phyloP scores from a whole-genome alignment of 2,329 filamentous ascomycete genomes.

The Colletotrichum endophyticum region DNA sequence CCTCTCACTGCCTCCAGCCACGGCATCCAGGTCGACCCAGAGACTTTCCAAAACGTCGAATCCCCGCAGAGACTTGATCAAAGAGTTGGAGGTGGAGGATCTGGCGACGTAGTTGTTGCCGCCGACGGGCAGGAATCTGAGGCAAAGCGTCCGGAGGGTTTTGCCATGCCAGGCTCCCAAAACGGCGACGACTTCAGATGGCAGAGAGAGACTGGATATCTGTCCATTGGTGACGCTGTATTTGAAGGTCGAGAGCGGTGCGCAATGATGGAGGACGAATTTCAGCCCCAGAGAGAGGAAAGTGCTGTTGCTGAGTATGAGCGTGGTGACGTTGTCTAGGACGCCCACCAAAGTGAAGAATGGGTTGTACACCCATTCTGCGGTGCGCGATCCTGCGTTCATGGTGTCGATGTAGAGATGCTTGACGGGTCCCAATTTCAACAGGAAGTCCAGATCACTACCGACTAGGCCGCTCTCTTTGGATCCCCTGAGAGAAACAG shows the following conservation, averaged over 20 bases:
- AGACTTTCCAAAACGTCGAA: not conserved
- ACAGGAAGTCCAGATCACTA: not conserved
- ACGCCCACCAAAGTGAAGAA: not conserved
- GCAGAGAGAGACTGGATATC: fast-evolving
- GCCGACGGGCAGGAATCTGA: not conserved
- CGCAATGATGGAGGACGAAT: fast-evolving
- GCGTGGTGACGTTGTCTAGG: not conserved
- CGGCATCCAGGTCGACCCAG: not conserved
- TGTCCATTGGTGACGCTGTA: not conserved
- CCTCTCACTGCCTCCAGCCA: not conserved
- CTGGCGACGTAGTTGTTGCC: fast-evolving
- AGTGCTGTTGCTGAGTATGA: not conserved
- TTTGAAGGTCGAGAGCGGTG: not conserved
- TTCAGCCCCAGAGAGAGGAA: fast-evolving
- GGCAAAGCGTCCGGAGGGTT: not conserved
- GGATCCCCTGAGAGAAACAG: not conserved
- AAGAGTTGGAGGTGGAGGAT: not conserved
- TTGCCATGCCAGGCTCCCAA: not conserved
- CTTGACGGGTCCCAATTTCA: not conserved
- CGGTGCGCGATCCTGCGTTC: no score
- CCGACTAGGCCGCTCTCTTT: fast-evolving
- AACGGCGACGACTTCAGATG: not conserved
- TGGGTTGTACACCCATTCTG: not conserved
- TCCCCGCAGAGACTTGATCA: fast-evolving
- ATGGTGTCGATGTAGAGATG: not conserved